Conservation (phyloP, 345 rosid genomes). For the Eucalyptus tenuipes region DNA sequence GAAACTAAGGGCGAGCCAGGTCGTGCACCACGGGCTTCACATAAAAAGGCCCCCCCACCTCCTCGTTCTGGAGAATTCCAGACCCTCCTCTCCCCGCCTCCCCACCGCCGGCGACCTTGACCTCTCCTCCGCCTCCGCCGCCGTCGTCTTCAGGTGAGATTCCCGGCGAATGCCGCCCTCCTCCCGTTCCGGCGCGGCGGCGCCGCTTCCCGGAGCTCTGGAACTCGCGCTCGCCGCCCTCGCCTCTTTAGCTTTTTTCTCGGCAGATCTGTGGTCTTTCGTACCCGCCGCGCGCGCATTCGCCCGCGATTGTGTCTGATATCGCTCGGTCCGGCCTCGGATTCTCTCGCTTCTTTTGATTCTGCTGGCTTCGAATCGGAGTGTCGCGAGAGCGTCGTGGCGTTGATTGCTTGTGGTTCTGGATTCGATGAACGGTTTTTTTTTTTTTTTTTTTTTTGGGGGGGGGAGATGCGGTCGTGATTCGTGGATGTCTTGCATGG, state of each 20-base stretch:
- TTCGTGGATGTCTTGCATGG: neutral
- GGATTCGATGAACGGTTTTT: neutral
- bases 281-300: neutral
- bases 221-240: neutral
- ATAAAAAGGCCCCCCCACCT: neutral
- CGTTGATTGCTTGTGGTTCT: neutral
- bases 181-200: neutral
- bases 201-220: neutral
- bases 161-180: neutral
- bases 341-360: neutral
- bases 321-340: neutral
- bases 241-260: neutral
- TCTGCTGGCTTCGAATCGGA: neutral
- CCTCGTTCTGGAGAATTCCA: neutral
- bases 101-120: neutral
- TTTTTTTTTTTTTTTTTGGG: too few species aligned
- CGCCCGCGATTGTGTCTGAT: neutral
- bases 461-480: neutral
- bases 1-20: neutral
- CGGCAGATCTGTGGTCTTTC: neutral
- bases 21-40: neutral
- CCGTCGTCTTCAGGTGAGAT: neutral
- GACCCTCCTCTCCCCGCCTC: neutral
- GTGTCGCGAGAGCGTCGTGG: neutral
- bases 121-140: neutral